A percentile compares a stretch with the other conserved stretches of the same genome.
phyloP scores from a whole-genome alignment of 2,329 filamentous ascomycete genomes.

The Acephala macrosclerotiorum region DNA sequence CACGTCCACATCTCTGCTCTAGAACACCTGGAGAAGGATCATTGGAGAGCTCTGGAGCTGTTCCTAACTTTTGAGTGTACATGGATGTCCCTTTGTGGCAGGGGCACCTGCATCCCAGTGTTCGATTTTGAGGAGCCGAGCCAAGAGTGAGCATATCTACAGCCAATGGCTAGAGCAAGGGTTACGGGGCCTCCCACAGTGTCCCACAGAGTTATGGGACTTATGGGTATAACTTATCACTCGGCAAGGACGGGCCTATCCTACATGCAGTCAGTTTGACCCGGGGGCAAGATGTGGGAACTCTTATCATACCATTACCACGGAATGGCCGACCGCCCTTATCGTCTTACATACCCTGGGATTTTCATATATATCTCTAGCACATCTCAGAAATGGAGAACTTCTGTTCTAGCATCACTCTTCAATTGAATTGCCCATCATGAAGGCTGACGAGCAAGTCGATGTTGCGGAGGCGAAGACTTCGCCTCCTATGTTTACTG shows the following conservation, averaged over 20 bases:
- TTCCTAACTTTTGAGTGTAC: neutral
- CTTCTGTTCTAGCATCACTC: neutral
- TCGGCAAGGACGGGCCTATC: conserved; percentile 5
- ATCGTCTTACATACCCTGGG: conserved; percentile 18
- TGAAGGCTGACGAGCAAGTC: conserved; percentile 22
- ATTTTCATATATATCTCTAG: conserved; percentile 8
- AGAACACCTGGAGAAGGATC: neutral
- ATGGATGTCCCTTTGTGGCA: neutral
- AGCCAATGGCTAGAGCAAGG: conserved; percentile 10
- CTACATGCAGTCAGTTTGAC: conserved; percentile 9
- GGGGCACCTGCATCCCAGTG: conserved; percentile 4
- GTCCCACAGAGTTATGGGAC: too few relatives aligned
- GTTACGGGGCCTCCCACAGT: conserved; percentile 1
- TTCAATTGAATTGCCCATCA: conserved; percentile 15
- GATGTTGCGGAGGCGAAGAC: conserved; percentile 17
- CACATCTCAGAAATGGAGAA: neutral
- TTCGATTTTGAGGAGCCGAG: neutral
- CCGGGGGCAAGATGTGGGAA: neutral
- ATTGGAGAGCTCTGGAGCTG: neutral
- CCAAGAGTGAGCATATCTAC: conserved; percentile 16
- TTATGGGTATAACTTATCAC: neutral
- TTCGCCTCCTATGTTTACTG: conserved; percentile 16
- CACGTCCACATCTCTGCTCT: neutral
- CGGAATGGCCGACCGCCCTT: conserved; percentile 16
- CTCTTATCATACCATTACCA: conserved; percentile 9